Conservation (phyloP, 441 rosid species). For the Corymbia citriodora region DNA sequence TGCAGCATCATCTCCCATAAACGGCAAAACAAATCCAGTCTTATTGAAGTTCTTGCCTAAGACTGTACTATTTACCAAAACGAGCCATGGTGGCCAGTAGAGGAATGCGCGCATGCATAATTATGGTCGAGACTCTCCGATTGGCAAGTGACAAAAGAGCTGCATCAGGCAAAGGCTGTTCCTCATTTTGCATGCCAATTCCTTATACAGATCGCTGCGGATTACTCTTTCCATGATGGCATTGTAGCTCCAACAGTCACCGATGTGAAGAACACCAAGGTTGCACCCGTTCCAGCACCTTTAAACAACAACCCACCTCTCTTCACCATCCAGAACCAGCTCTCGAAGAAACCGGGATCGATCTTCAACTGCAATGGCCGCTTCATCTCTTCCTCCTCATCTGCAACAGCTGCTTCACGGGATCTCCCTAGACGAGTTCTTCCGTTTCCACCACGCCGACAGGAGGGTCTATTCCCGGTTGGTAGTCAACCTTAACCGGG, state of each 20-base stretch:
- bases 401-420: not conserved
- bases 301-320: not conserved
- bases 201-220: not conserved
- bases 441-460: constrained; percentile 42
- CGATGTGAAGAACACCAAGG: not conserved
- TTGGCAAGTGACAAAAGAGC: not conserved
- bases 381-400: constrained; percentile 2
- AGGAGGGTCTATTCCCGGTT: constrained; percentile 43
- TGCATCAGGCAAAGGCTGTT: not conserved
- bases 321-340: not conserved
- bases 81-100: not conserved
- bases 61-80: not conserved
- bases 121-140: not conserved
- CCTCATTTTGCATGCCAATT: not conserved
- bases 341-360: not conserved
- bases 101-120: not conserved
- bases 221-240: not conserved
- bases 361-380: not conserved
- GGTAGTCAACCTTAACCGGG: constrained; percentile 28
- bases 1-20: not conserved
- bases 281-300: not conserved
- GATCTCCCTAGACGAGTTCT: constrained; percentile 32
- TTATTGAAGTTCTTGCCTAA: not conserved
- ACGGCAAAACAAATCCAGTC: not conserved
- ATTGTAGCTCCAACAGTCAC: not conserved